Conservation (phyloP, 2,329 filamentous ascomycete species). For the Fusarium chaquense region DNA sequence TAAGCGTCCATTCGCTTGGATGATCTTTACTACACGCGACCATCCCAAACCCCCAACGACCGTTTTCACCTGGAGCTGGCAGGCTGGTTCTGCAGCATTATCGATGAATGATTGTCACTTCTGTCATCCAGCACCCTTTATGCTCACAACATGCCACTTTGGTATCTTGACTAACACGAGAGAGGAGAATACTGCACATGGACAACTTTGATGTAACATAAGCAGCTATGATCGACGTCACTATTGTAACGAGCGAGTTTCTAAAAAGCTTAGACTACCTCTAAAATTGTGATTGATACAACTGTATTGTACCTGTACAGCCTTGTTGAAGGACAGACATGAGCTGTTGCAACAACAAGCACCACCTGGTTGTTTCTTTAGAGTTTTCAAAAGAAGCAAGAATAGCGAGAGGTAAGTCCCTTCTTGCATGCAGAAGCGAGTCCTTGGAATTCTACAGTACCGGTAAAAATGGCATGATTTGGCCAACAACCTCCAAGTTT, state of each 20-base stretch:
- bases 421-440: slow-evolving; percentile 23
- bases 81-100: slow-evolving; percentile 25
- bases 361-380: neutral
- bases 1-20: slow-evolving; percentile 32
- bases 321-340: neutral
- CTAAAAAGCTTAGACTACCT: slow-evolving; percentile 12
- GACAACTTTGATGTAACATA: slow-evolving; percentile 17
- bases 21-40: slow-evolving; percentile 46
- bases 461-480: slow-evolving; percentile 27
- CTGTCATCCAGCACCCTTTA: slow-evolving; percentile 19
- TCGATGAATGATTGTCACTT: neutral
- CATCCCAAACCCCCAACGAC: slow-evolving; percentile 34
- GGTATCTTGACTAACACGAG: slow-evolving; percentile 30
- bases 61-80: slow-evolving; percentile 36
- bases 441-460: slow-evolving; percentile 3
- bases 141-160: slow-evolving; percentile 21
- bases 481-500: slow-evolving; percentile 10
- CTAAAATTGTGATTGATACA: neutral
- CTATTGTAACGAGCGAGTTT: slow-evolving; percentile 5
- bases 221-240: slow-evolving; percentile 29
- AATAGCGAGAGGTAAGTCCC: slow-evolving; percentile 13
- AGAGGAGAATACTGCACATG: neutral
- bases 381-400: neutral
- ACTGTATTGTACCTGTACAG: neutral
- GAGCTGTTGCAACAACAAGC: neutral